These are phyloP conservation scores for Bigelowiella natans DNA, from an alignment of 78 protist genomes.

Conservation along the genomic window DNA sequence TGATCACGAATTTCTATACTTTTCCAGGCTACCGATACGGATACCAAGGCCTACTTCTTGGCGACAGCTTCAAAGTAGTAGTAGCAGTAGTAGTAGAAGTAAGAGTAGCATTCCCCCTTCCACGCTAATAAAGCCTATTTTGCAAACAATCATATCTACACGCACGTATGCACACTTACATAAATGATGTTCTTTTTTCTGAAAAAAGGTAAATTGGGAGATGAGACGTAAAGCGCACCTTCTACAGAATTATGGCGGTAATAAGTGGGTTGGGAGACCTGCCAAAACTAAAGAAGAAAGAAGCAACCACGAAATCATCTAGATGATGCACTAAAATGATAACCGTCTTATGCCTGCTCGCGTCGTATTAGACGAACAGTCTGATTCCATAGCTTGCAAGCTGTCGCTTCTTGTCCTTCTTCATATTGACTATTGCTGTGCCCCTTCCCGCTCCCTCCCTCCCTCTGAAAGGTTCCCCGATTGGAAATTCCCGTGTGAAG, in stretches of 20 bases:
- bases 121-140: background rate
- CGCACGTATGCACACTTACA: background rate
- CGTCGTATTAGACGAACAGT: too few species aligned
- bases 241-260: background rate
- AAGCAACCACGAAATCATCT: background rate
- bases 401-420: background rate
- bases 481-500: conserved; percentile 41
- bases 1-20: too few species aligned
- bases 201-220: background rate
- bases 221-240: background rate
- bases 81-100: too few species aligned
- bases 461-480: conserved; percentile 22
- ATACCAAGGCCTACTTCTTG: conserved; percentile 35
- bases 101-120: conserved; percentile 2
- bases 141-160: background rate
- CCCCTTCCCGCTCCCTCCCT: background rate
- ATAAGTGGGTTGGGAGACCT: background rate
- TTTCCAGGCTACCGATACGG: conserved; percentile 11
- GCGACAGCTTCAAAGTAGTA: background rate
- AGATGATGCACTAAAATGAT: too few species aligned
- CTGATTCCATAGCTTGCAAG: too few species aligned
- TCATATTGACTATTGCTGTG: background rate
- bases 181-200: too few species aligned
- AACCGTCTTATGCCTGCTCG: too few species aligned
- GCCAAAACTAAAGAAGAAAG: background rate